phyloP scores from a whole-genome alignment of 2,329 filamentous ascomycete genomes.

The Fusarium xyrophilum region DNA sequence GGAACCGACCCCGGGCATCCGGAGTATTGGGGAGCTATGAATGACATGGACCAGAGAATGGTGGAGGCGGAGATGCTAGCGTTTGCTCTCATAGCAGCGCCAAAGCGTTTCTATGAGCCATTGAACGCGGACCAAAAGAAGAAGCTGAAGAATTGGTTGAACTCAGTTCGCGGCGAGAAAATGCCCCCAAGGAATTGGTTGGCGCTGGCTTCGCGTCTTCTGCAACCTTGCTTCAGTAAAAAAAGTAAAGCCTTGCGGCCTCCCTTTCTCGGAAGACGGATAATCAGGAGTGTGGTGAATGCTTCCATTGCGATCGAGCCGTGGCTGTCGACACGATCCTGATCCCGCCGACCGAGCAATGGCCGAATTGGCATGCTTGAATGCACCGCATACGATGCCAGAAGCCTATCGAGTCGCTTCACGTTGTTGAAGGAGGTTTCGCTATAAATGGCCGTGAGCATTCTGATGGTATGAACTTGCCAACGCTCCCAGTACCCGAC shows the following conservation, averaged over 20 bases:
- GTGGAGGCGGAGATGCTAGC: conserved; percentile 61
- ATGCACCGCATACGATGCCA: conserved; percentile 32
- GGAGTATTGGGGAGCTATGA: conserved; percentile 58
- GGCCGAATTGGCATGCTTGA: conserved; percentile 47
- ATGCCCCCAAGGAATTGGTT: conserved; percentile 60
- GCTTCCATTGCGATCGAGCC: conserved; percentile 17
- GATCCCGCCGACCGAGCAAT: conserved; percentile 41
- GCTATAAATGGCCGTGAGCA: conserved; percentile 16
- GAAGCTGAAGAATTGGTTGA: conserved; percentile 52
- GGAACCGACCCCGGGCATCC: conserved; percentile 46
- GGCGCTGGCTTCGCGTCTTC: conserved; percentile 61
- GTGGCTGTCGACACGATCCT: conserved; percentile 41
- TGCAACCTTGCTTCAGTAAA: conserved; percentile 55
- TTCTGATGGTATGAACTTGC: conserved; percentile 15
- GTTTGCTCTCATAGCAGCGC: conserved; percentile 55
- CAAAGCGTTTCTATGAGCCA: conserved; percentile 45
- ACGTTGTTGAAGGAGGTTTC: conserved; percentile 31
- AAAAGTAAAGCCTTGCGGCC: conserved; percentile 50
- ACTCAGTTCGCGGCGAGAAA: conserved; percentile 51
- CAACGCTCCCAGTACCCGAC: accelerated
- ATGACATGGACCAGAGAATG: conserved; percentile 59
- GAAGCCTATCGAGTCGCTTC: background rate
- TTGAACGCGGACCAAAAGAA: conserved; percentile 42
- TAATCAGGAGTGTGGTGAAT: accelerated
- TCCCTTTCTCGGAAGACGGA: conserved; percentile 41